phyloP scores from a whole-genome alignment of 2,329 filamentous ascomycete genomes.

The Hypomyces rosellus region DNA sequence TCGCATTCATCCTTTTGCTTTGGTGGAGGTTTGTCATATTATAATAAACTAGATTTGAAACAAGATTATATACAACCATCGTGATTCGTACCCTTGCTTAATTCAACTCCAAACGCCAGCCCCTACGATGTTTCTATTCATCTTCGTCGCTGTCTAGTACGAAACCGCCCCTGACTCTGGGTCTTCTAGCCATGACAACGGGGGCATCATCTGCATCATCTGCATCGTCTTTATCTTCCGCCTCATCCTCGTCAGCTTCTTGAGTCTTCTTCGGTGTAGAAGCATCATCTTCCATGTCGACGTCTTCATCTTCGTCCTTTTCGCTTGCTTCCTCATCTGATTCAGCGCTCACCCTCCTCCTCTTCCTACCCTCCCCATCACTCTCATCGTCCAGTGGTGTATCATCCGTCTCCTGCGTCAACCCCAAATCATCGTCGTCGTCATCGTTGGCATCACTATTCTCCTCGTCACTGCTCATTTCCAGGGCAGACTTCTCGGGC shows the following conservation, averaged over 20 bases:
- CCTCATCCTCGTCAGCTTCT: neutral
- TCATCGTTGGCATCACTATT: slow-evolving; percentile 21
- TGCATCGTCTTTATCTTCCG: slow-evolving; percentile 21
- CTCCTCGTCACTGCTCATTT: slow-evolving; percentile 23
- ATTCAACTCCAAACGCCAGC: neutral
- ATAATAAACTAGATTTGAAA: too few species aligned
- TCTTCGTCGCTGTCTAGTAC: slow-evolving; percentile 56
- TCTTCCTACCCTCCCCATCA: slow-evolving; percentile 31
- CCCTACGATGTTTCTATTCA: slow-evolving; percentile 25
- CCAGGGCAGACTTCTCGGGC: slow-evolving; percentile 17
- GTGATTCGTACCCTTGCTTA: neutral
- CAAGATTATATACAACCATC: neutral
- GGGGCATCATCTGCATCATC: slow-evolving; percentile 21
- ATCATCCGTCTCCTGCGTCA: slow-evolving; percentile 21
- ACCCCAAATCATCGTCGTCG: slow-evolving; percentile 17
- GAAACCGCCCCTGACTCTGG: slow-evolving; percentile 47
- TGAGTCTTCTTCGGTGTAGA: neutral
- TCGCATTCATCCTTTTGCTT: neutral
- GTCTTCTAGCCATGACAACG: slow-evolving; percentile 28
- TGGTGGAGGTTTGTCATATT: too few species aligned
- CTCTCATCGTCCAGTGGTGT: slow-evolving; percentile 27
- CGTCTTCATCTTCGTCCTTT: slow-evolving; percentile 22
- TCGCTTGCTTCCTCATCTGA: slow-evolving; percentile 18
- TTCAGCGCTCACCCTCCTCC: slow-evolving; percentile 26
- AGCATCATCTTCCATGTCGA: slow-evolving; percentile 19